Evolutionary conservation across 1,139 yeast species (phyloP), one percentile per base, ranked within the genome.

Genomic region (Schwanniomyces etchellsii): DNA sequence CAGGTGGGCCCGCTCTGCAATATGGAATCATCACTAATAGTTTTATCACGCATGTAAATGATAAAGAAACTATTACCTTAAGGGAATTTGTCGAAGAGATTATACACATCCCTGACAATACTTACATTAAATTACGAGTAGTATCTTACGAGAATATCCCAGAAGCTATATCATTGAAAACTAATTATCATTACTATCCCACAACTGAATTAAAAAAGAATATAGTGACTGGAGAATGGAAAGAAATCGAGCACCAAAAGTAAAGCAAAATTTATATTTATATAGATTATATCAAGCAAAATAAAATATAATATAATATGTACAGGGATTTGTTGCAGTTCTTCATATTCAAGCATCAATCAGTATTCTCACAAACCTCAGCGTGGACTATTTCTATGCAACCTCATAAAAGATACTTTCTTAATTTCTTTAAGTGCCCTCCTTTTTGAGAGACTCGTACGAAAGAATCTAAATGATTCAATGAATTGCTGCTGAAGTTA

Each of bases 151-250:
- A 88, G 44, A 81, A 81, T 39, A 77, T 85, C 15, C 95, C 95
- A 10, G 74, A 78, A 45, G 95, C 96, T 2, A 78, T 82, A 33
- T 81, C 95, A 1, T 58, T 88, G 47, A 86, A 86, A 55, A 85
- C 95, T 1, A 85, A 85, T 52, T 84, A 85, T 47, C 96, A 88
- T 51, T 89, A 88, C 51, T 88, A 84, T 68, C 94, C 95, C 26
- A 86, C 95, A 1, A 68, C 75, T 7, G 89, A 81, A 48, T 54
- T 84, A 42, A 69, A 64, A 40, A 72, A 70, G 43, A 65, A 70
- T 38, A 45, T 43, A 9, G 52, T 43, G 2, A 50, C 57, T 5
- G 67, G 66, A 9, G 62, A 66, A 39, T 79, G 88, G 86, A 55
- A 60, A 26, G 74, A 70, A 40, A 49, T 56, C 16, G 70, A 63